Conservation (phyloP, 257 asterid genomes). For the Nicotiana benthamiana region DNA sequence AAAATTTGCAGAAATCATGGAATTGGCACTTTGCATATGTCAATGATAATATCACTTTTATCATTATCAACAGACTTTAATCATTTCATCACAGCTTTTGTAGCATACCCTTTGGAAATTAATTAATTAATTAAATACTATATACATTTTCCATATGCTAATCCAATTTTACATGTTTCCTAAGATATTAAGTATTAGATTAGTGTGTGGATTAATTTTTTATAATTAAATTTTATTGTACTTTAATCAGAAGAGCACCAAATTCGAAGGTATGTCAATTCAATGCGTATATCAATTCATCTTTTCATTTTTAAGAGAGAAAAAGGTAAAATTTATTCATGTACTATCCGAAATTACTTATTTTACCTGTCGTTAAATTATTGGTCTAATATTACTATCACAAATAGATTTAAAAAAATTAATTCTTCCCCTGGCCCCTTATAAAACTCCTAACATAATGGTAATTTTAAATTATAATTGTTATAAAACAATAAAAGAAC, state of each 20-base stretch:
- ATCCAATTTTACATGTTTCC: neutral
- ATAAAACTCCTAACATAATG: no score
- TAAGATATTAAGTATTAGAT: neutral
- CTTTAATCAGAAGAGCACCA: neutral
- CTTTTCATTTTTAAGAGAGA: neutral
- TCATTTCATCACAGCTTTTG: slow-evolving; percentile 32
- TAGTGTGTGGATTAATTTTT: neutral
- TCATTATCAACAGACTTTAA: slow-evolving; percentile 28
- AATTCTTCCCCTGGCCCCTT: no score
- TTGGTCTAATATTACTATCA: neutral
- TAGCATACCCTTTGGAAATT: neutral
- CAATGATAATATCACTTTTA: slow-evolving; percentile 21
- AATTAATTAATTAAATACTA: neutral
- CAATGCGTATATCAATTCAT: neutral
- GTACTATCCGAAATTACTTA: neutral
- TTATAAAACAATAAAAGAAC: no score
- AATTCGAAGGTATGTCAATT: neutral
- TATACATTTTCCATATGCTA: neutral
- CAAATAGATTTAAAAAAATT: no score
- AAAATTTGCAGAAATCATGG: slow-evolving; percentile 29
- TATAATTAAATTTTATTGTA: neutral
- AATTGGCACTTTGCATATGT: slow-evolving; percentile 11
- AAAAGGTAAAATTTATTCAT: neutral
- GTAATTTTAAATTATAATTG: no score
- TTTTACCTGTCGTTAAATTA: neutral